These are phyloP conservation scores for Prunus mira DNA, from an alignment of 306 rosid species.

Conservation along the genomic window DNA sequence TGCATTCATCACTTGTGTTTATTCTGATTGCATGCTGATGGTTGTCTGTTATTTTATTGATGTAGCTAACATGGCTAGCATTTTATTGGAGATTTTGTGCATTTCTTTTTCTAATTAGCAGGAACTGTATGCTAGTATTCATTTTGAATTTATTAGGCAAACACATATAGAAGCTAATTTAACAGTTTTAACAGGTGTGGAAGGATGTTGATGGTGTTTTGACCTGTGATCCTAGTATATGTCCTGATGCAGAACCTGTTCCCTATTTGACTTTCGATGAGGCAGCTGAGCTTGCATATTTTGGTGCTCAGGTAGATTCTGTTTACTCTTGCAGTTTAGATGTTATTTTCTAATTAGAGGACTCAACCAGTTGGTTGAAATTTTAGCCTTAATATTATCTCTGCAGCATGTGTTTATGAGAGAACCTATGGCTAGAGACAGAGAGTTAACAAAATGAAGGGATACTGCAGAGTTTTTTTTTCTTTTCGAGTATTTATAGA, in stretches of 20 bases:
- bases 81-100: background rate
- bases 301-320: slow-evolving; percentile 64
- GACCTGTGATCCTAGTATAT: slow-evolving; percentile 64
- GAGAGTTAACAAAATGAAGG: background rate
- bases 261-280: slow-evolving; percentile 79
- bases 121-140: background rate
- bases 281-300: slow-evolving; percentile 79
- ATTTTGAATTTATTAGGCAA: slow-evolving; percentile 21
- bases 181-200: slow-evolving; percentile 49
- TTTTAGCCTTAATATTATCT: background rate
- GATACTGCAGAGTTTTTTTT: background rate
- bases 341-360: background rate
- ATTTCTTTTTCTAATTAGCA: background rate
- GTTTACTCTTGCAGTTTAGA: background rate
- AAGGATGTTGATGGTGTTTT: slow-evolving; percentile 80
- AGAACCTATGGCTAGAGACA: background rate
- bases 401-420: background rate
- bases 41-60: background rate
- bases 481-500: background rate
- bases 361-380: background rate
- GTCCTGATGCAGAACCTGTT: slow-evolving; percentile 53
- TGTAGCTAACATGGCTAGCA: background rate
- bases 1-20: background rate
- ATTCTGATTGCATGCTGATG: background rate
- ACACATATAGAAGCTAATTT: slow-evolving; percentile 1